Conservation (phyloP, 2,329 filamentous ascomycete species). For the Neoscytalidium dimidiatum region DNA sequence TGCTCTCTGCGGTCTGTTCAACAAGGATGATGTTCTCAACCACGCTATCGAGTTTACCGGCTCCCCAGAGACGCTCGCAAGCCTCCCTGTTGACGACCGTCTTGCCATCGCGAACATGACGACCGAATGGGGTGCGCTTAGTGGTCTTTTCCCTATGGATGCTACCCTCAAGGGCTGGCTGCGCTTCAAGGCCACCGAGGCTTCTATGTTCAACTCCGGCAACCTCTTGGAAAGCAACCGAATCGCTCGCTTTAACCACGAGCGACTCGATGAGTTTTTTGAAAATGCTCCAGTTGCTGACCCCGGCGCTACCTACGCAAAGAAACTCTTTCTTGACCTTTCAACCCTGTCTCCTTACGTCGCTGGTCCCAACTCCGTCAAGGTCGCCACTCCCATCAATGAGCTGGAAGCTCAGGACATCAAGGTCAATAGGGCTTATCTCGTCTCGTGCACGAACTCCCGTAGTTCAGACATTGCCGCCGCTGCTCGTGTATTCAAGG, state of each 20-base stretch:
- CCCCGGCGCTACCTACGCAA: conserved; percentile 76
- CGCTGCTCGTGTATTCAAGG: conserved; percentile 82
- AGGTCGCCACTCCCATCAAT: conserved; percentile 75
- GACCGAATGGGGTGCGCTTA: conserved; percentile 76
- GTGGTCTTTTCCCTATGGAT: conserved; percentile 81
- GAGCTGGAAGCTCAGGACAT: conserved; percentile 76
- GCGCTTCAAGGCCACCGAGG: conserved; percentile 71
- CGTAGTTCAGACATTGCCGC: conserved; percentile 78
- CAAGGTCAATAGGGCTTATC: conserved; percentile 78
- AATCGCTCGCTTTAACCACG: conserved; percentile 68
- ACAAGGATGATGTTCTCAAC: conserved; percentile 85
- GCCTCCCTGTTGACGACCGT: conserved; percentile 70
- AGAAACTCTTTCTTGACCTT: conserved; percentile 78
- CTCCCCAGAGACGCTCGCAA: conserved; percentile 72
- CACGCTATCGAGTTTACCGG: conserved; percentile 88
- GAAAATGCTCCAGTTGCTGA: conserved; percentile 70
- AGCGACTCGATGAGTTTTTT: conserved; percentile 71
- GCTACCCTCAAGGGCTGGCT: conserved; percentile 71
- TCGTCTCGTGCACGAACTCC: conserved; percentile 89
- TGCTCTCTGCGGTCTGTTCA: conserved; percentile 82
- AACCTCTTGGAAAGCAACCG: conserved; percentile 49
- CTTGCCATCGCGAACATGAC: conserved; percentile 81
- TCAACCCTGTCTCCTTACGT: conserved; percentile 83
- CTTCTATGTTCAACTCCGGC: conserved; percentile 61
- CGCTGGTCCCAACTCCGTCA: conserved; percentile 87